Evolutionary conservation across 495 filamentous ascomycete species (phyloP).

Genomic region (Rhizodiscina lignyota): DNA sequence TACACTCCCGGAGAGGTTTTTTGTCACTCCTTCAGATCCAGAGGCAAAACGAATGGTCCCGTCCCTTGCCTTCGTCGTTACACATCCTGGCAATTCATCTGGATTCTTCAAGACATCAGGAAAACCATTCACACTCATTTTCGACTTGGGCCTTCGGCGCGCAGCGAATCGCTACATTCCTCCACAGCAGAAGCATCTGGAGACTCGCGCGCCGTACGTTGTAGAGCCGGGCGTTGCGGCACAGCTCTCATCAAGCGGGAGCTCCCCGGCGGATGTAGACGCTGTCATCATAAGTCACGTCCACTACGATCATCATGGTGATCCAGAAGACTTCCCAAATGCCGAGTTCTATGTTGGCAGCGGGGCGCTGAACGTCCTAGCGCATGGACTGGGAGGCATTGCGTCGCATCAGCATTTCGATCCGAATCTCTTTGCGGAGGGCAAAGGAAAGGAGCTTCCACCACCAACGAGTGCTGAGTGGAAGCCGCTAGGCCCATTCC

Average conservation of each 20-base stretch:
- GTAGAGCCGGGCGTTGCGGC: constrained; percentile 23
- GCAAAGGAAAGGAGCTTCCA: constrained; percentile 17
- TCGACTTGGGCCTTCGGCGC: constrained; percentile 32
- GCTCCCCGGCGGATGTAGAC: constrained; percentile 22
- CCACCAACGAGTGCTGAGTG: constrained; percentile 4
- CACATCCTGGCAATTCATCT: too few species aligned
- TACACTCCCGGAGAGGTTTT: constrained; percentile 22
- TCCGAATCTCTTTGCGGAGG: constrained; percentile 14
- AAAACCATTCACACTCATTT: too few species aligned
- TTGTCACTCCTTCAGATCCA: constrained; percentile 20
- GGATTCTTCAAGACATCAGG: too few species aligned
- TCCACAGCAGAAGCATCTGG: constrained; percentile 23
- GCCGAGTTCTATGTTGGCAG: constrained; percentile 29
- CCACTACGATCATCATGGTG: constrained; percentile 36
- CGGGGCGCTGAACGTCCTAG: constrained; percentile 26
- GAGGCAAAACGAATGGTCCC: constrained; percentile 17
- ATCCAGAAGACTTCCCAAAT: constrained; percentile 25
- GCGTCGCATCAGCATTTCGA: constrained; percentile 10
- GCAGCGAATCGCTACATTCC: constrained; percentile 23
- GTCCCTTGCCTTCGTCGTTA: constrained; percentile 24
- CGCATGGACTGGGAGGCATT: constrained; percentile 17
- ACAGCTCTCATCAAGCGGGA: constrained; percentile 17
- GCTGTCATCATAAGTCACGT: constrained; percentile 31
- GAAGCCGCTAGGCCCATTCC: constrained; percentile 3
- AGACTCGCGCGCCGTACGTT: constrained; percentile 21